These are phyloP conservation scores for Fusarium pseudocircinatum DNA, from an alignment of 2,329 filamentous ascomycete species.

Conservation along the genomic window DNA sequence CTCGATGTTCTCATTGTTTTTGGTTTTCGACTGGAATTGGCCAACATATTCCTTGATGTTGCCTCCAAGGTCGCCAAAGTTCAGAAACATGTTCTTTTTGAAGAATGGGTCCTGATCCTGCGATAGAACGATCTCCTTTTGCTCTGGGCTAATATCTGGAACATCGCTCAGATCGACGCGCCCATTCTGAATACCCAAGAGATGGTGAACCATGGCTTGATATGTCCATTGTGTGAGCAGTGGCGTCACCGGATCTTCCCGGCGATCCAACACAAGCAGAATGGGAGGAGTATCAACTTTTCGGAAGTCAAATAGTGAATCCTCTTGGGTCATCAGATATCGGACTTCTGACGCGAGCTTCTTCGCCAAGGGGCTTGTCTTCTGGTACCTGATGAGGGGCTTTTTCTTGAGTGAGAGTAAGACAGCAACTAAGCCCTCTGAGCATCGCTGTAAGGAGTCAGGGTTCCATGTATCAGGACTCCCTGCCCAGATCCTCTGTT, in stretches of 20 bases:
- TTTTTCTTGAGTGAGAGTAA: slow-evolving; percentile 95
- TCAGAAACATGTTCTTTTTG: slow-evolving; percentile 98
- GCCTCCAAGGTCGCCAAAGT: slow-evolving; percentile 93
- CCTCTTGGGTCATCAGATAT: slow-evolving; percentile 94
- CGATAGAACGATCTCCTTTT: slow-evolving; percentile 93
- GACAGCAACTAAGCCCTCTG: slow-evolving; percentile 86
- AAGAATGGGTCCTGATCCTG: slow-evolving; percentile 99
- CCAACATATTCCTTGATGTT: slow-evolving; percentile 99
- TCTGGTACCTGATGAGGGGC: slow-evolving; percentile 91
- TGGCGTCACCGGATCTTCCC: slow-evolving; percentile 94
- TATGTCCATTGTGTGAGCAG: slow-evolving; percentile 98
- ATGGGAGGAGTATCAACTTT: slow-evolving; percentile 95
- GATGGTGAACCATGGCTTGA: slow-evolving; percentile 99
- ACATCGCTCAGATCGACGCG: slow-evolving; percentile 87
- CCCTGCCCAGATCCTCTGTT: slow-evolving; percentile 81
- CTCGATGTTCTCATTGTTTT: slow-evolving; percentile 94
- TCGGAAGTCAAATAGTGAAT: slow-evolving; percentile 95
- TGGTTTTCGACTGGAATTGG: slow-evolving; percentile 97
- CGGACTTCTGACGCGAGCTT: slow-evolving; percentile 93
- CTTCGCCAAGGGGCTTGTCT: slow-evolving; percentile 87
- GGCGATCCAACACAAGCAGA: slow-evolving; percentile 86
- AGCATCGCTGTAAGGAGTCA: slow-evolving; percentile 84
- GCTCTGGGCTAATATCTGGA: slow-evolving; percentile 83
- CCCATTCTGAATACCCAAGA: slow-evolving; percentile 94
- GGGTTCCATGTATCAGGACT: slow-evolving; percentile 90